Percentiles rank a stretch among this genome's conserved stretches.
phyloP scores from a whole-genome alignment of 331 rosid species.

The Quercus lobata region DNA sequence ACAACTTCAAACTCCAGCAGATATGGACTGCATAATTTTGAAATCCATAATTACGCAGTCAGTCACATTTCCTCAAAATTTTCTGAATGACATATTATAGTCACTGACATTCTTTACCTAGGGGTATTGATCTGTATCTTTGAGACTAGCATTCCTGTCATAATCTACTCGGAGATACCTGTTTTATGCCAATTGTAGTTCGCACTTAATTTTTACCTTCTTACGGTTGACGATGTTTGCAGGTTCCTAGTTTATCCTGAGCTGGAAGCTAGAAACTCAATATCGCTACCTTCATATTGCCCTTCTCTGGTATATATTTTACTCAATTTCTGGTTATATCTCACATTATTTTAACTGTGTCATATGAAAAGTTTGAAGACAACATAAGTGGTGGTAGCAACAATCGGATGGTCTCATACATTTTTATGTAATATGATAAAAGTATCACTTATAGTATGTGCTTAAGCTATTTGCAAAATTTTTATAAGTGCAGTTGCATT shows the following conservation, averaged over 20 bases:
- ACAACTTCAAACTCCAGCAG: background rate
- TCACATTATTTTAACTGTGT: constrained; percentile 6
- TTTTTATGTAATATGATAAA: constrained; percentile 1
- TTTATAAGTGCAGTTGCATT: constrained; percentile 5
- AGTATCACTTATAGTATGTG: constrained; percentile 1
- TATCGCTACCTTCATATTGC: constrained; percentile 69
- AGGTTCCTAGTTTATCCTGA: constrained; percentile 88
- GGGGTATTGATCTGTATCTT: background rate
- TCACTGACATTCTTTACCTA: background rate
- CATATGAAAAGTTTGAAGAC: background rate
- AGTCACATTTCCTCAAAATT: background rate
- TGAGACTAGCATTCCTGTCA: background rate
- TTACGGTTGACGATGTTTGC: constrained; percentile 20
- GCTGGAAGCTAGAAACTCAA: constrained; percentile 85
- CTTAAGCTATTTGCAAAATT: constrained; percentile 15
- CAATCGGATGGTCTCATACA: constrained; percentile 9
- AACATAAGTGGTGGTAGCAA: background rate
- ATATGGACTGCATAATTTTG: background rate
- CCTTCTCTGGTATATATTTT: constrained; percentile 52
- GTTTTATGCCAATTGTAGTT: constrained; percentile 8
- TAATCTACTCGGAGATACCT: background rate
- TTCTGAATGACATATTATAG: background rate
- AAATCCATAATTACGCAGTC: background rate
- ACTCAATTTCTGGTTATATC: constrained; percentile 12
- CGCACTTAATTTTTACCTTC: constrained; percentile 6